Percentiles rank a stretch among this genome's conserved stretches.
These are phyloP conservation scores for Cyberlindnera mycetangii DNA, from an alignment of 805 yeast genomes.

Conservation along the genomic window DNA sequence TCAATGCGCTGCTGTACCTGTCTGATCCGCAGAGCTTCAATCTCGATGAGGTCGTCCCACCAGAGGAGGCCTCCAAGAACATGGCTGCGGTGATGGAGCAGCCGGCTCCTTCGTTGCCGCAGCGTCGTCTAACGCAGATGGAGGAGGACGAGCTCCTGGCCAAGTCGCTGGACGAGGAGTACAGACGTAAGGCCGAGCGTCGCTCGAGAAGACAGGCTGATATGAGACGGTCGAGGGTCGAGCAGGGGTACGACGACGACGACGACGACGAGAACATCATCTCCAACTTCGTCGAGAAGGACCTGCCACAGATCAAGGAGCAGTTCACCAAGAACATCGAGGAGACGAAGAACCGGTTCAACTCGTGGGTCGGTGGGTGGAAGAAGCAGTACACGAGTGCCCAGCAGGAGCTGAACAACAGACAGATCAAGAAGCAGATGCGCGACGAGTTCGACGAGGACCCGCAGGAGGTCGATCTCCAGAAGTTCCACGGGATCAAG, in stretches of 20 bases:
- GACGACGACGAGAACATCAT: slow-evolving; percentile 47
- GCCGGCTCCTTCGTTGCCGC: slow-evolving; percentile 32
- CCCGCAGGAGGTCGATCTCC: slow-evolving; percentile 49
- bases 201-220: slow-evolving; percentile 29
- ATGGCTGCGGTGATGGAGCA: slow-evolving; percentile 26
- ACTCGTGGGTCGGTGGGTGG: slow-evolving; percentile 55
- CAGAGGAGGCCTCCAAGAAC: slow-evolving; percentile 12
- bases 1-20: slow-evolving; percentile 77
- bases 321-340: slow-evolving; percentile 71
- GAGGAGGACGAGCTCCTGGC: slow-evolving; percentile 82
- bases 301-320: slow-evolving; percentile 58
- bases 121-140: slow-evolving; percentile 30
- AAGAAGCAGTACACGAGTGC: slow-evolving; percentile 23
- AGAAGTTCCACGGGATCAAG: slow-evolving; percentile 45
- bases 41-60: slow-evolving; percentile 41
- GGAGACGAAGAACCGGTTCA: slow-evolving; percentile 73
- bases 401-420: slow-evolving; percentile 20
- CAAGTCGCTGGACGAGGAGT: slow-evolving; percentile 70
- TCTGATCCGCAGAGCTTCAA: slow-evolving; percentile 62
- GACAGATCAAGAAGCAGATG: slow-evolving; percentile 26
- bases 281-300: slow-evolving; percentile 56
- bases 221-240: slow-evolving; percentile 12
- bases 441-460: slow-evolving; percentile 45
- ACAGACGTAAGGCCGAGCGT: slow-evolving; percentile 31
- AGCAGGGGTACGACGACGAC: slow-evolving; percentile 25